Evolutionary conservation across 305 asterid genomes (phyloP).

Genomic region (Caryopteris hybrid): DNA sequence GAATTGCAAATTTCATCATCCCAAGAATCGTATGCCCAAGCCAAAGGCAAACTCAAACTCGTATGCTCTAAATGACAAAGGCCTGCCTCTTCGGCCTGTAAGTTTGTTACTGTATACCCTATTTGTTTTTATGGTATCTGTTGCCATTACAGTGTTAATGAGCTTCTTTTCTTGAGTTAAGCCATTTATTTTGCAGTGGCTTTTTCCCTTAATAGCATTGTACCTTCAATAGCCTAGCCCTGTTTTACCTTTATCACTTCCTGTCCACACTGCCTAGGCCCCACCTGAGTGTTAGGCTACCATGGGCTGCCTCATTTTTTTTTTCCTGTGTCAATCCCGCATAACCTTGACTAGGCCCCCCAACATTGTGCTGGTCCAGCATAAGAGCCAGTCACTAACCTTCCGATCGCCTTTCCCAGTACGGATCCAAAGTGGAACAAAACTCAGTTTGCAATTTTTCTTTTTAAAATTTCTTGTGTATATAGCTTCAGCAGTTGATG

Average conservation of each 20-base stretch:
- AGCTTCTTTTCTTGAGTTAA: background rate
- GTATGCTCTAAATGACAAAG: slow-evolving; percentile 66
- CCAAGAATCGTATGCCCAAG: slow-evolving; percentile 47
- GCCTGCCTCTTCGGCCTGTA: slow-evolving; percentile 97
- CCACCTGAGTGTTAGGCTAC: too few species aligned
- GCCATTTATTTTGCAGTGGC: background rate
- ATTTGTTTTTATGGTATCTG: background rate
- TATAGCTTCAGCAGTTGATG: too few species aligned
- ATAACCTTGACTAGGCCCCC: too few species aligned
- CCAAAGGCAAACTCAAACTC: slow-evolving; percentile 32
- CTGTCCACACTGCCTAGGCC: too few species aligned
- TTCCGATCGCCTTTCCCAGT: too few species aligned
- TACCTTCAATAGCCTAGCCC: too few species aligned
- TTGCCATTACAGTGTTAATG: background rate
- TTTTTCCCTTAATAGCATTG: background rate
- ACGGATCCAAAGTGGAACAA: background rate
- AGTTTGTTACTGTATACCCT: slow-evolving; percentile 18
- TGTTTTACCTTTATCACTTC: too few species aligned
- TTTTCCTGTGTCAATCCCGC: too few species aligned
- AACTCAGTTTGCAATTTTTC: background rate
- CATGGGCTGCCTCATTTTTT: too few species aligned
- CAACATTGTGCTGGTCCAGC: too few species aligned
- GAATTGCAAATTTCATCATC: slow-evolving; percentile 93
- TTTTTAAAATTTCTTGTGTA: too few species aligned
- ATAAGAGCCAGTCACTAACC: too few species aligned